phyloP scores from a whole-genome alignment of 495 filamentous ascomycete genomes.

The Aspergillus hancockii region DNA sequence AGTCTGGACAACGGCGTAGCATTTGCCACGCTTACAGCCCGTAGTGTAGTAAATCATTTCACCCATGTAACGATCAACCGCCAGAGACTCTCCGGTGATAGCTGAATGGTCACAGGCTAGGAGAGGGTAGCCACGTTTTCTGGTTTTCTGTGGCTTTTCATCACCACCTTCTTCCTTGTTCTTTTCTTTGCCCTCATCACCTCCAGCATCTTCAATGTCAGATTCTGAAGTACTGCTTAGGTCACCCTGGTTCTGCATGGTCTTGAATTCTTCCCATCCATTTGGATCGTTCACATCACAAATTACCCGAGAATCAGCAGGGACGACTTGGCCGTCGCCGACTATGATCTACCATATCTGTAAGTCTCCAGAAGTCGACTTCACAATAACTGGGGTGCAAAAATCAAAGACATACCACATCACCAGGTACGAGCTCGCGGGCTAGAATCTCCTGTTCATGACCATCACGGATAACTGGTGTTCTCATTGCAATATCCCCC shows the following conservation, averaged over 20 bases:
- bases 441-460: conserved; percentile 67
- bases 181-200: conserved; percentile 16
- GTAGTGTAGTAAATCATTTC: conserved; percentile 70
- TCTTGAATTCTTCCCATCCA: conserved; percentile 64
- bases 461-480: conserved; percentile 66
- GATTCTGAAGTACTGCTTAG: conserved; percentile 56
- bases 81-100: conserved; percentile 73
- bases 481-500: conserved; percentile 78
- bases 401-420: conserved; percentile 60
- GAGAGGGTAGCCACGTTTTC: conserved; percentile 53
- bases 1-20: conserved; percentile 62
- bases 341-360: conserved; percentile 51
- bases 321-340: conserved; percentile 72
- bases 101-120: conserved; percentile 71
- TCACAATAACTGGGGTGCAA: not conserved
- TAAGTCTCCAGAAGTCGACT: conserved; percentile 17
- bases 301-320: conserved; percentile 70
- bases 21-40: conserved; percentile 72
- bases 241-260: conserved; percentile 53
- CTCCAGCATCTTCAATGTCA: conserved; percentile 40
- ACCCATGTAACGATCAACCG: conserved; percentile 73
- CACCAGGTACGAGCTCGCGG: conserved; percentile 75
- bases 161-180: conserved; percentile 19
- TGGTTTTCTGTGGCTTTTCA: conserved; percentile 19
- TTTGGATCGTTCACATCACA: conserved; percentile 67